Evolutionary conservation across 2,329 filamentous ascomycete species (phyloP), one percentile per base, ranked within the genome.

Genomic region (Clonostachys solani): DNA sequence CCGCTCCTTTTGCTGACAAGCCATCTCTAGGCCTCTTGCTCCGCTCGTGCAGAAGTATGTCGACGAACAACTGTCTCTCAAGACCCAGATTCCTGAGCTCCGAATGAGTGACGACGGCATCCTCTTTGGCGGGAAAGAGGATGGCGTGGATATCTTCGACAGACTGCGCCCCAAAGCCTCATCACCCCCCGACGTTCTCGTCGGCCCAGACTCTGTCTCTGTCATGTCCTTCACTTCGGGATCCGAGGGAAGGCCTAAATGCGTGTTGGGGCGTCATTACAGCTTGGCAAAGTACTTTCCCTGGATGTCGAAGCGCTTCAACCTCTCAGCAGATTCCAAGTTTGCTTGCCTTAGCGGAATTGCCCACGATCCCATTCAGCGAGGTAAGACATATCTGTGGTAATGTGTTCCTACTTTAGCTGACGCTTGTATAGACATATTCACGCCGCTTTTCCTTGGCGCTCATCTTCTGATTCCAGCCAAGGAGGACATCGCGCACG

Each of bases 251-350:
- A 75, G 80, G 54, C 91, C 90, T 34, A 96, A 95, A 73, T 90
- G 90, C 55, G 92, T 97, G 12, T 78, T 84, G 47, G 92, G 92
- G 1, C 80, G 92, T 13, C 92, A 97, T 67, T 97, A 87, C 69
- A 87, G 83, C 44, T 72, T 97, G 50, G 81, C 90, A 2, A 84
- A 87, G 57, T 97, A 96, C 70, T 95, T 92, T 61, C 83, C 85
- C 17, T 97, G 91, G 92, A 97, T 97, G 92, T 83, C 89, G 0
- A 72, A 94, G 67, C 82, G 74, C 3, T 97, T 97, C 64, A 74
- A 82, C 43, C 75, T 95, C 43, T 84, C 81, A 1, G 75, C 83
- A 9, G 77, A 89, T 40, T 85, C 85, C 61, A 80, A 78, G 52
- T 96, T 95, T 60, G 90, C 91, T 4, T 84, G 92, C 72, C 75